Evolutionary conservation across 2,329 filamentous ascomycete genomes (phyloP).

Genomic region (Corniculantispora saksenae): DNA sequence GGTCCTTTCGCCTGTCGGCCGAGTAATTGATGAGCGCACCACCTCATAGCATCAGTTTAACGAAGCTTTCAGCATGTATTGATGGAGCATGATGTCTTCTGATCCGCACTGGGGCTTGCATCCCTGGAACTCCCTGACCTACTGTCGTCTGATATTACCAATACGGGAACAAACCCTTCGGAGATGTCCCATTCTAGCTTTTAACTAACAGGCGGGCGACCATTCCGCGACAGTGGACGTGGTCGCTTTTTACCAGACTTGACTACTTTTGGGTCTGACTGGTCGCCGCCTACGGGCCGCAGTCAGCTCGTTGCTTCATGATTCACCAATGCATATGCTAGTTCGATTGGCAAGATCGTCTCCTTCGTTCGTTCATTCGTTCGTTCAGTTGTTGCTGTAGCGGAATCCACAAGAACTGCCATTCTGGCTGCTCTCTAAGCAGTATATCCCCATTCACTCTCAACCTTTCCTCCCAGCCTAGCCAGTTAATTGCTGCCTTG

Average conservation of each 20-base stretch:
- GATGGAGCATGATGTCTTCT: neutral
- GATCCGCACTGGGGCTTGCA: constrained; percentile 4
- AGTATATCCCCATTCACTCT: neutral
- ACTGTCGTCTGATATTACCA: constrained; percentile 8
- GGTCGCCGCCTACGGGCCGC: neutral
- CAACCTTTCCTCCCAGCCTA: neutral
- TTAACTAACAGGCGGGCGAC: neutral
- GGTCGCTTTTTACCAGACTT: neutral
- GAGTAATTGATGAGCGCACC: neutral
- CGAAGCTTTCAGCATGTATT: neutral
- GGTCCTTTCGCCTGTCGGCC: constrained; percentile 3
- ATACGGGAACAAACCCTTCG: neutral
- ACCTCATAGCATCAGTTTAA: neutral
- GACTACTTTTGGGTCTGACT: neutral
- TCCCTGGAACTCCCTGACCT: neutral
- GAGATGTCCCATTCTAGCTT: neutral
- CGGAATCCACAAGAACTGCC: neutral
- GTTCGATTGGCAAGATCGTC: neutral
- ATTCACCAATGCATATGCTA: neutral
- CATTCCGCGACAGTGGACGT: neutral
- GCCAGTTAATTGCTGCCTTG: neutral
- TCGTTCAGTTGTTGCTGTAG: neutral
- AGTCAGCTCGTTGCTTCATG: neutral
- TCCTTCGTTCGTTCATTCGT: neutral
- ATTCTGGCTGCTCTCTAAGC: neutral